Percentiles rank a stretch among this genome's conserved stretches.
Conservation (phyloP, 1,284 basidiomycete species). For the Entoloma clypeatum region DNA sequence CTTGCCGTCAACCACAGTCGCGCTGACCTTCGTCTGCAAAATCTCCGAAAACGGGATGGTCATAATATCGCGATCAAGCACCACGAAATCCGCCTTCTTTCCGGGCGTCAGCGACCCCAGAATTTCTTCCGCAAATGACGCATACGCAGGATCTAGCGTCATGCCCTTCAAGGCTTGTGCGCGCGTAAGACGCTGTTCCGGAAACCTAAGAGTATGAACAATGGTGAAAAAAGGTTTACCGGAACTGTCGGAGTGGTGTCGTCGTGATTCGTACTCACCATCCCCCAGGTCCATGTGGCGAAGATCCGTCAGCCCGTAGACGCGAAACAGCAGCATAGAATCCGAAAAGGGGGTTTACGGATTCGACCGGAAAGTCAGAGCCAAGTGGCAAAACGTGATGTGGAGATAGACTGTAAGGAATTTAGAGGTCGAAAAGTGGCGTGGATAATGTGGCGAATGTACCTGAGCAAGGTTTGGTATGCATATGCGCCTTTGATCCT, state of each 20-base stretch:
- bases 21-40: slow-evolving; percentile 33
- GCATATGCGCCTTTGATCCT: slow-evolving; percentile 87
- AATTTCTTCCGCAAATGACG: slow-evolving; percentile 69
- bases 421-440: not conserved
- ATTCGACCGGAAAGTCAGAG: slow-evolving; percentile 88
- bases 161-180: slow-evolving; percentile 66
- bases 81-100: slow-evolving; percentile 81
- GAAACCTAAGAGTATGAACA: slow-evolving; percentile 48
- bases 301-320: slow-evolving; percentile 61
- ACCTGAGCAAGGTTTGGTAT: slow-evolving; percentile 71
- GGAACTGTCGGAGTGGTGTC: not conserved
- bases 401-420: slow-evolving; percentile 26
- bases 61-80: slow-evolving; percentile 79
- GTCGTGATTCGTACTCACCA: too few species aligned
- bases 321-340: slow-evolving; percentile 86
- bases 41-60: slow-evolving; percentile 49
- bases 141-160: slow-evolving; percentile 83
- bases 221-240: not conserved
- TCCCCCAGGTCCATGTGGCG: slow-evolving; percentile 75
- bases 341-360: slow-evolving; percentile 72
- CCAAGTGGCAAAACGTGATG: slow-evolving; percentile 72
- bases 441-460: slow-evolving; percentile 42
- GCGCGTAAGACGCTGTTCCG: slow-evolving; percentile 66
- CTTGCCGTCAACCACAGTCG: slow-evolving; percentile 57
- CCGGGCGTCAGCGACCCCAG: slow-evolving; percentile 67